These are phyloP conservation scores for Arachis hypogaea DNA, from an alignment of 306 rosid genomes.

Conservation along the genomic window DNA sequence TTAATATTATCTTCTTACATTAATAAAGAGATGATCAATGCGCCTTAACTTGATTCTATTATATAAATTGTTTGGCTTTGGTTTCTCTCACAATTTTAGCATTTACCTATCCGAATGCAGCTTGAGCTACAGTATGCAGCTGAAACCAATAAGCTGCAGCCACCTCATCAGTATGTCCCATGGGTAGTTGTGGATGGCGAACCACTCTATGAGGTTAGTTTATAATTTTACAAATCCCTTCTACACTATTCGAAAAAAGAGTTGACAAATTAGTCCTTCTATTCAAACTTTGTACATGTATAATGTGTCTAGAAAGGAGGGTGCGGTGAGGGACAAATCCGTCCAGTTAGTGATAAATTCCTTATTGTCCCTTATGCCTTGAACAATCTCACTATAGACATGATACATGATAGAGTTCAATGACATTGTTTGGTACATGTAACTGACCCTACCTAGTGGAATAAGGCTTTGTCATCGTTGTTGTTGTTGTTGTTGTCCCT, in stretches of 20 bases:
- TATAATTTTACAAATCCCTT: slow-evolving; percentile 11
- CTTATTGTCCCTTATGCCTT: too few relatives aligned
- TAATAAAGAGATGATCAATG: slow-evolving; percentile 11
- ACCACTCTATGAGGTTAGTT: slow-evolving; percentile 85
- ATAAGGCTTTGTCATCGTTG: too few relatives aligned
- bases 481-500: too few relatives aligned
- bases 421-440: too few relatives aligned
- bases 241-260: not conserved
- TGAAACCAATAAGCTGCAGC: slow-evolving; percentile 69
- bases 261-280: too few relatives aligned
- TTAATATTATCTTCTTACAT: slow-evolving; percentile 10
- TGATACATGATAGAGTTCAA: too few relatives aligned
- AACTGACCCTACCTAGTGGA: too few relatives aligned
- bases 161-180: slow-evolving; percentile 87
- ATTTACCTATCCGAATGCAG: slow-evolving; percentile 55
- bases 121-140: slow-evolving; percentile 74
- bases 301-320: too few relatives aligned
- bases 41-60: slow-evolving; percentile 23
- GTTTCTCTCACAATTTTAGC: slow-evolving; percentile 14
- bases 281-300: too few relatives aligned
- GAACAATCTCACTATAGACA: too few relatives aligned
- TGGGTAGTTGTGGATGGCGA: slow-evolving; percentile 91
- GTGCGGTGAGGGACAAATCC: too few relatives aligned
- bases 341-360: too few relatives aligned
- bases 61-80: slow-evolving; percentile 13